phyloP scores from a whole-genome alignment of 1,284 basidiomycete species.

The Rhodotorula sp. region DNA sequence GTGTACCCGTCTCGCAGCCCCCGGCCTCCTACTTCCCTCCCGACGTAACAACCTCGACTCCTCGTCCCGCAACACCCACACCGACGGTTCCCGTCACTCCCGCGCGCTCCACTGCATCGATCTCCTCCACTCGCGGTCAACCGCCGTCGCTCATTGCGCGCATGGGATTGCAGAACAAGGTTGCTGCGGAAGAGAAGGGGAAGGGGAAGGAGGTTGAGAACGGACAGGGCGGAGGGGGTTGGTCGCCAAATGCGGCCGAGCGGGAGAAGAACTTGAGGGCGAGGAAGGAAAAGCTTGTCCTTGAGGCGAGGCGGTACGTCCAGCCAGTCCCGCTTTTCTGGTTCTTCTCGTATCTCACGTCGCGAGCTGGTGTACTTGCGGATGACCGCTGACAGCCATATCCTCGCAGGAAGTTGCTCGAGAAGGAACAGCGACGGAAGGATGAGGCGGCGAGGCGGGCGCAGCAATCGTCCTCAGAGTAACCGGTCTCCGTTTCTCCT shows the following conservation, averaged over 20 bases:
- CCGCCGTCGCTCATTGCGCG: constrained; percentile 33
- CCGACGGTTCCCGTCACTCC: background rate
- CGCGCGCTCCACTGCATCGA: background rate
- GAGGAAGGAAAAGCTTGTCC: constrained; percentile 36
- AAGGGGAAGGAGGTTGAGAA: constrained; percentile 12
- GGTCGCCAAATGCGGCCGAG: constrained; percentile 20
- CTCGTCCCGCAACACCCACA: background rate
- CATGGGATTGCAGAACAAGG: constrained; percentile 20
- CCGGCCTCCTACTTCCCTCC: constrained; percentile 24
- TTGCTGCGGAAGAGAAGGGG: constrained; percentile 15
- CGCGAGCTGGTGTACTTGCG: background rate
- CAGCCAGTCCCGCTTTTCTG: background rate
- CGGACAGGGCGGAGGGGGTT: background rate
- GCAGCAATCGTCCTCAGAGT: no score
- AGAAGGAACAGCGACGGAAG: background rate
- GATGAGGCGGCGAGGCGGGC: background rate
- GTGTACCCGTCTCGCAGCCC: constrained; percentile 5
- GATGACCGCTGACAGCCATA: background rate
- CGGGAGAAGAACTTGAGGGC: constrained; percentile 31
- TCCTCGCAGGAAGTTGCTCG: background rate
- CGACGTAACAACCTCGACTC: background rate
- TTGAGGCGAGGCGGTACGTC: constrained; percentile 35
- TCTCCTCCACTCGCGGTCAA: background rate
- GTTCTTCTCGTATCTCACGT: no score
- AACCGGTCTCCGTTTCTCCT: no score